These are phyloP conservation scores for Penicillium psychrofluorescens DNA, from an alignment of 495 filamentous ascomycete species.

Conservation along the genomic window DNA sequence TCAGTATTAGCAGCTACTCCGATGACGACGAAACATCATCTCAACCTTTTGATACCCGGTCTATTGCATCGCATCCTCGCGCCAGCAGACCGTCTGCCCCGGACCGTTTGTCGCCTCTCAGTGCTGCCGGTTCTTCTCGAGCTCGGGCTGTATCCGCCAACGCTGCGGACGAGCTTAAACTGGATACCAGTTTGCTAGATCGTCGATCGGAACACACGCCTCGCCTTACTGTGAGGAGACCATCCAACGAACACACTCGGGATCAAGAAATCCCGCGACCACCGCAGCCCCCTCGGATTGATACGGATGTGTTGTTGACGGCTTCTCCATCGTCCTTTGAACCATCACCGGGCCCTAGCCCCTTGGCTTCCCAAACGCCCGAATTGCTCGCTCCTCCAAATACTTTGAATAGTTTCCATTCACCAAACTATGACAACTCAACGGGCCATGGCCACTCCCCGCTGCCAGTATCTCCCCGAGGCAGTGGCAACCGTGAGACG, in stretches of 20 bases:
- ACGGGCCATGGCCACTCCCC: conserved; percentile 19
- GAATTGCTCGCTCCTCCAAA: conserved; percentile 30
- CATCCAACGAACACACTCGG: conserved; percentile 18
- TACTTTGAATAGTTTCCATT: conserved; percentile 25
- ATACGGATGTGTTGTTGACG: conserved; percentile 10
- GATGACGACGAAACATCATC: conserved; percentile 47
- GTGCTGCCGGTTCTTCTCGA: conserved; percentile 26
- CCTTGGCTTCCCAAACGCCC: conserved; percentile 15
- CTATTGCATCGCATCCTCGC: conserved; percentile 38
- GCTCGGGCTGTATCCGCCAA: conserved; percentile 62
- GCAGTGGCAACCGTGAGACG: conserved; percentile 8
- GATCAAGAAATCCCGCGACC: conserved; percentile 1
- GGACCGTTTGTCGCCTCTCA: conserved; percentile 24
- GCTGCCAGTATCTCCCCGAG: conserved; percentile 25
- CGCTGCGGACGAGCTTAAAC: conserved; percentile 40
- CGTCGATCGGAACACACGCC: conserved; percentile 11
- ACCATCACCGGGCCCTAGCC: conserved; percentile 16
- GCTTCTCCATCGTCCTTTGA: conserved; percentile 35
- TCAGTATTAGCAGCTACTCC: conserved; percentile 65
- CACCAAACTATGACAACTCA: conserved; percentile 27
- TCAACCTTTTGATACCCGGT: conserved; percentile 43
- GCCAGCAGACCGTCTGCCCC: conserved; percentile 15
- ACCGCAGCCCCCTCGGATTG: conserved; percentile 12
- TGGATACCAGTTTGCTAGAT: conserved; percentile 29
- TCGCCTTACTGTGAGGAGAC: conserved; percentile 25